Base-by-base conservation (phyloP, 352 stramenopile genomes). In the Thalassiosira livingstoniorum region DNA sequence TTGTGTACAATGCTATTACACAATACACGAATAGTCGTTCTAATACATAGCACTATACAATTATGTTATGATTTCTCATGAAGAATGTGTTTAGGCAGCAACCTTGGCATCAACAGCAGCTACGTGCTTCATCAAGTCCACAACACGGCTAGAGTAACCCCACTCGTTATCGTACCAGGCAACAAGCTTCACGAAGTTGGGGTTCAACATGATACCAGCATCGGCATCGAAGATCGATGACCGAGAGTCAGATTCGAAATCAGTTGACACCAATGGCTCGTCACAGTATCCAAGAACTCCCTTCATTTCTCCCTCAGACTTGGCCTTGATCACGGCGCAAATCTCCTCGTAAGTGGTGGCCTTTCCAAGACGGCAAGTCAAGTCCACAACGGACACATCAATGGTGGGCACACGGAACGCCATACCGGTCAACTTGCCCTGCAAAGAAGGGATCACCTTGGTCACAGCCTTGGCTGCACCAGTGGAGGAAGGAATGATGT, bases 101-200 rank as follows among this genome's bases (percentile, higher is more conserved):
- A 92, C 64, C 89, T 95, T 93, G 83, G 89, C 92, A 83, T 99
- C 96, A 77, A 94, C 94, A 82, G 95, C 95, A 82, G 95, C 94
- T 91, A 98, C 97, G 94, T 99, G 96, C 93, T 96, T 95, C 86
- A 98, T 98, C 80, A 99, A 92, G 92, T 99, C 97, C 84, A 99
- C 89, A 85, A 99, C 94, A 92, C 97, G 96, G 93, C 93, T 94
- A 80, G 93, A 98, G 96, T 99, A 99, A 80, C 97, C 97, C 92
- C 96, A 99, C 90, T 99, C 97, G 94, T 99, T 99, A 94, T 99
- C 98, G 88, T 99, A 99, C 97, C 97, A 99, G 75, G 96, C 97
- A 63, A 99, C 95, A 80, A 99, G 94, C 97, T 99, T 99, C 73
- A 99, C 96, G 85, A 99, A 99, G 87, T 97, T 94, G 74, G 97